Evolutionary conservation across 2,329 filamentous ascomycete species (phyloP).

Genomic region (Sclerotinia spermophila): DNA sequence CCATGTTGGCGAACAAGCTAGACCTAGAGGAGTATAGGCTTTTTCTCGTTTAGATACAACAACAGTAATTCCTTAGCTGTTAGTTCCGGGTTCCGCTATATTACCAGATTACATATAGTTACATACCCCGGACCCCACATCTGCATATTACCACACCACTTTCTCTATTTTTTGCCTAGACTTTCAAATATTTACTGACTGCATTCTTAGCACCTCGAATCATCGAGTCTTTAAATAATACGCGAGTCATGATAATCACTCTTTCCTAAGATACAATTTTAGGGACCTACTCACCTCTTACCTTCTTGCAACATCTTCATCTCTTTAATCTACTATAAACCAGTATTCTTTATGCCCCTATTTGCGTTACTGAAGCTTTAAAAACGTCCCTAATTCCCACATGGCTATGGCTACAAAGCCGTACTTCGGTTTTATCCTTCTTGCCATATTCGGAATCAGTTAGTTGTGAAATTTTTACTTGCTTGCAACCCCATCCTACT

Average conservation of each 20-base stretch:
- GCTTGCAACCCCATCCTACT: not conserved
- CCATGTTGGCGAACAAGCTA: not conserved
- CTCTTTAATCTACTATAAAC: not conserved
- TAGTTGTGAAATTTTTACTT: not conserved
- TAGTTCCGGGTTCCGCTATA: not conserved
- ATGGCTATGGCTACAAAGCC: not conserved
- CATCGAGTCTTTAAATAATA: not conserved
- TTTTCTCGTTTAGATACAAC: not conserved
- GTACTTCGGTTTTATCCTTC: not conserved
- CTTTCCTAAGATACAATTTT: not conserved
- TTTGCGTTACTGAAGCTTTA: not conserved
- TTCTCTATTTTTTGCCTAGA: not conserved
- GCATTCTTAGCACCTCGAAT: not conserved
- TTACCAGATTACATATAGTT: not conserved
- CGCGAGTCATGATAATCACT: not conserved
- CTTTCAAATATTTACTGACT: not conserved
- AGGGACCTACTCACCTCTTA: too few relatives aligned
- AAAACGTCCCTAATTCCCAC: not conserved
- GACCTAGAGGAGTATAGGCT: not conserved
- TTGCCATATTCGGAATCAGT: not conserved
- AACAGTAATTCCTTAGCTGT: not conserved
- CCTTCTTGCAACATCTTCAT: not conserved
- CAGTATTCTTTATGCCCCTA: not conserved
- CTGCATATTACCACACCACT: not conserved
- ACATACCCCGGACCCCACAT: not conserved